Base-by-base conservation (phyloP, 2,329 filamentous ascomycete genomes). In the Cytospora schulzeri region DNA sequence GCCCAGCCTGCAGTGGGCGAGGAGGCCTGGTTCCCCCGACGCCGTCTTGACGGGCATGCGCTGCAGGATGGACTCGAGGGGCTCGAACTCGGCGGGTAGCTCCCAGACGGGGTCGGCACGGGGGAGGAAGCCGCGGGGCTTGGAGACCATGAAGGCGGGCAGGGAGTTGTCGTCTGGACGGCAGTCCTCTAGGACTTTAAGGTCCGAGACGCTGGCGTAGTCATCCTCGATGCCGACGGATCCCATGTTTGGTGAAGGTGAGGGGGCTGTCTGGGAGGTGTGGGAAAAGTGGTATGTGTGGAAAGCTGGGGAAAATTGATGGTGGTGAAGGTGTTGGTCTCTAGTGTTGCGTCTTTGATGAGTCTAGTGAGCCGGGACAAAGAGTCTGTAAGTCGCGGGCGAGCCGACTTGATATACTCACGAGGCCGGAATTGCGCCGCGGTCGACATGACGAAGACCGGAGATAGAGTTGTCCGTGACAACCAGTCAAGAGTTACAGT, bases 71-170 rank as follows among this genome's bases (percentile, higher is more conserved):
- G 86, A 86, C 75, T 91, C 88, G 38, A 96, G 81, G 4, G 85
- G 78, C 41, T 87, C 83, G 73, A 97, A 97, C 74, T 90, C 90
- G 17, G 81, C 70, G 24, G 93, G 93, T 0, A 97, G 85, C 12
- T 81, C 75, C 57, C 81, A 79, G 69, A 88, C 78, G 53, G 87
- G 87, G 68, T 89, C 80, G 74, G 82, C 81, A 17, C 90, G 85
- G 15, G 91, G 90, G 38, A 94, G 81, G 75, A 93, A 94, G 59
- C 91, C 91, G 64, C 89, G 82, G 4, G 86, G 85, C 26, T 87
- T 91, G 53, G 90, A 92, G 48, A 93, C 90, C 86, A 92, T 91
- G 80, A 93, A 93, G 70, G 90, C 86, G 7, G 88, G 88, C 31
- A 91, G 79, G 52, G 86, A 83, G 62, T 73, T 83, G 75, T 91